These are phyloP conservation scores for Cardiosporidium cionae DNA, from an alignment of 169 alveolate genomes.

Conservation along the genomic window DNA sequence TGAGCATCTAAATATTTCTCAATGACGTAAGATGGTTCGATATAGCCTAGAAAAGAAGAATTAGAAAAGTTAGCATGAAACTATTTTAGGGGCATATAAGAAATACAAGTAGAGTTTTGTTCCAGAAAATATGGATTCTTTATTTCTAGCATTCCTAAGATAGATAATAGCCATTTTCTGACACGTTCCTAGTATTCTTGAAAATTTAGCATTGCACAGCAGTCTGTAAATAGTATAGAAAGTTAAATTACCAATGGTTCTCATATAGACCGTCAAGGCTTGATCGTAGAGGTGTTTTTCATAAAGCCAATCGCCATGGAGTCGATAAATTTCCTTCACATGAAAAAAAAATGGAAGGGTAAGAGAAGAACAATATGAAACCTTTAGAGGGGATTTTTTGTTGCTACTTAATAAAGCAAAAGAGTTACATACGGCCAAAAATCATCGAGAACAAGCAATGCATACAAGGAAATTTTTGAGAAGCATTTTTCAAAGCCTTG, in stretches of 20 bases:
- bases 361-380: background rate
- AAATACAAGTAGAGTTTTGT: background rate
- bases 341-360: background rate
- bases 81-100: background rate
- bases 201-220: background rate
- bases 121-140: background rate
- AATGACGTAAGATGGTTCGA: constrained; percentile 35
- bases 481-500: too few relatives aligned
- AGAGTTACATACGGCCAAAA: too few relatives aligned
- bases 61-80: background rate
- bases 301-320: constrained; percentile 35
- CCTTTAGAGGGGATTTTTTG: background rate
- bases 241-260: constrained; percentile 26
- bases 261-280: constrained; percentile 30
- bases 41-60: background rate
- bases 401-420: too few relatives aligned
- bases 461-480: too few relatives aligned
- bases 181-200: background rate
- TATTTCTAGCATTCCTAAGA: background rate
- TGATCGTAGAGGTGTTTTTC: constrained; percentile 24
- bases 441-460: too few relatives aligned
- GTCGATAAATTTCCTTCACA: constrained; percentile 30
- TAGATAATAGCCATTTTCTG: background rate
- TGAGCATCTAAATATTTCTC: constrained; percentile 29
- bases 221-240: background rate